phyloP scores from a whole-genome alignment of 2,329 filamentous ascomycete genomes.

The Ophiosphaerella korrae region DNA sequence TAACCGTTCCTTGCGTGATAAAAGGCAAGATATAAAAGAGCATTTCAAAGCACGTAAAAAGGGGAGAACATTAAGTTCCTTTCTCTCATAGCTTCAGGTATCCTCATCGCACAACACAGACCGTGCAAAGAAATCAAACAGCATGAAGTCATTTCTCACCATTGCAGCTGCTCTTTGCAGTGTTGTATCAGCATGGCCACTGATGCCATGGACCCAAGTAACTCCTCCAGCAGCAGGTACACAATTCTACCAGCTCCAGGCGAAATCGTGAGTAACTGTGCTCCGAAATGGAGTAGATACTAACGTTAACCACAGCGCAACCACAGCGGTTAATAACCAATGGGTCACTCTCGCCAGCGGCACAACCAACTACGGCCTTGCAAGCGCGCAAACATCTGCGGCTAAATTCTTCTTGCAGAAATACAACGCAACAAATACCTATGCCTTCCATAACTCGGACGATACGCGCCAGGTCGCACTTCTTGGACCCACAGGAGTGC shows the following conservation, averaged over 20 bases:
- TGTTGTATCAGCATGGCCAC: slow-evolving; percentile 26
- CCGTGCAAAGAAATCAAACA: not conserved
- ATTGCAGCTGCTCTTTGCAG: slow-evolving; percentile 23
- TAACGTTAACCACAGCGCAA: slow-evolving; percentile 12
- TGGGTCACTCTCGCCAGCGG: slow-evolving; percentile 28
- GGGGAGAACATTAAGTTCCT: no score
- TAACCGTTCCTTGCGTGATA: no score
- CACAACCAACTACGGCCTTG: slow-evolving; percentile 23
- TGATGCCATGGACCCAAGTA: slow-evolving; percentile 15
- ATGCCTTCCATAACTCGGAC: slow-evolving; percentile 30
- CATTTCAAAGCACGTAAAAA: no score
- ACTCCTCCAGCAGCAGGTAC: slow-evolving; percentile 28
- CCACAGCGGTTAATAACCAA: slow-evolving; percentile 28
- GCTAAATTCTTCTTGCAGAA: slow-evolving; percentile 32
- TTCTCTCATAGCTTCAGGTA: no score
- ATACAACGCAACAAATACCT: slow-evolving; percentile 32
- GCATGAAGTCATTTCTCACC: slow-evolving; percentile 29
- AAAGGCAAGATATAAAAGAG: no score
- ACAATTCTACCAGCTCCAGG: slow-evolving; percentile 32
- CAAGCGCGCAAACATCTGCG: slow-evolving; percentile 16
- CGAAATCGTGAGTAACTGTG: slow-evolving; percentile 30
- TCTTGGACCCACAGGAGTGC: slow-evolving; percentile 22
- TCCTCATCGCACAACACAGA: no score
- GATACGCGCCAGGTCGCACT: slow-evolving; percentile 37
- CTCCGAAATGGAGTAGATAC: not conserved